Evolutionary conservation across 192 early-diverging fungal species (phyloP), one percentile per base, ranked within the genome.

Genomic region (Coemansia biformis): DNA sequence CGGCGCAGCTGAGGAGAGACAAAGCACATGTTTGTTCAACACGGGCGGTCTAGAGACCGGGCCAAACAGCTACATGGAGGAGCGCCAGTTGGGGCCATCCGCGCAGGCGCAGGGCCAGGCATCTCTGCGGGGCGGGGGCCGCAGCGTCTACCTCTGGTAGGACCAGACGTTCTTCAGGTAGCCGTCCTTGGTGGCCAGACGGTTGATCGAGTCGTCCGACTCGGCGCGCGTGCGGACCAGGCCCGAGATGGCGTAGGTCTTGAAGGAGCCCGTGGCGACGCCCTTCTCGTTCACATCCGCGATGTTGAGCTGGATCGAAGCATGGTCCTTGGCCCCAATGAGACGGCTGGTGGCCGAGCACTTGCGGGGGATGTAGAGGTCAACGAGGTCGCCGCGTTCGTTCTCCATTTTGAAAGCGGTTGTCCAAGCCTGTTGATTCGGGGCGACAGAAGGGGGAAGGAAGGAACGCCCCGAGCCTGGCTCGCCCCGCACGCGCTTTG

Each of bases 331-430:
- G 79, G 96, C 86, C 59, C 81, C 85, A 75, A 98, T 96, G 48
- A 98, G 83, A 65, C 93, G 90, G 80, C 88, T 89, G 66, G 93
- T 98, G 75, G 92, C 93, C 40, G 92, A 92, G 90, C 92, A 94
- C 84, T 94, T 94, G 73, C 92, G 78, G 46, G 92, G 92, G 51
- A 91, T 83, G 86, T 93, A 94, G 55, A 92, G 83, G 76, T 94
- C 92, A 66, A 94, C 66, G 30, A 61, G 31, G 38, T 48, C 48
- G 46, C 59, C 54, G 52, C 59, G 53, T 36, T 69, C 59, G 66
- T 57, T 61, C 38, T 69, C 59, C 66, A 69, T 69, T 66, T 47
- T 2, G 46, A n/a, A n/a, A n/a, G n/a, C n/a, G n/a, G n/a, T n/a
- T n/a, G n/a, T n/a, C n/a, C n/a, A n/a, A n/a, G n/a, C n/a, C n/a